Base-by-base conservation (phyloP, 2,329 filamentous ascomycete genomes). In the Diaporthe australafricana region DNA sequence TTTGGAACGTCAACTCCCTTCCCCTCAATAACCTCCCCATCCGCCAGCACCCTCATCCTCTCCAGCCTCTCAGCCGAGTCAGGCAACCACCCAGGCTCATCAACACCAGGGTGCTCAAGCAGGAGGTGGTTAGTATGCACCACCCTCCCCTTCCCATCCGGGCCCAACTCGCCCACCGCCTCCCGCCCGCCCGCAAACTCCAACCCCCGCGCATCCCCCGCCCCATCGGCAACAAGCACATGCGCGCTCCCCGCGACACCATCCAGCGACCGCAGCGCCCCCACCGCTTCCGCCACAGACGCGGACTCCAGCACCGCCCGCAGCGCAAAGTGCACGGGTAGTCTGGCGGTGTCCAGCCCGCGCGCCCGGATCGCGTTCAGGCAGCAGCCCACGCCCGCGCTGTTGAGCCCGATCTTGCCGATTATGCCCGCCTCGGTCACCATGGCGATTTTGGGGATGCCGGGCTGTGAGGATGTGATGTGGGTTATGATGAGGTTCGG, bases 331-430 rank as follows among this genome's bases (percentile, higher is more conserved):
- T 92, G 90, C n/a, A 90, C 86, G 0, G 91, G 90, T 3, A 92
- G 75, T 9, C 84, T 85, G 1, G 79, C 78, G 2, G 79, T 75
- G 75, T 89, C 83, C 60, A 91, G 85, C 1, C 89, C 89, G 2
- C 84, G 83, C 4, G 88, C 88, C 48, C 85, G 84, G 72, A 92
- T 90, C 0, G 90, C 91, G 73, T 92, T 92, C 11, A 92, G 81
- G 53, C 87, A 87, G 0, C 87, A 86, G 0, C 89, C 90, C 0
- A 92, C 88, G 0, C 90, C 89, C 0, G 78, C 76, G 20, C 81
- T 82, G 76, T 93, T 93, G 75, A 92, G 83, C 0, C 91, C 91
- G 27, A 92, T 91, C 78, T 93, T 93, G 17, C 89, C 90, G 42
- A 92, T 86, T 27, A 91, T 85, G 17, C 89, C 89, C 0, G 86